Evolutionary conservation across 768 basidiomycete genomes (phyloP), one percentile per base, ranked within the genome.

Genomic region (Neoboletus magnificus): DNA sequence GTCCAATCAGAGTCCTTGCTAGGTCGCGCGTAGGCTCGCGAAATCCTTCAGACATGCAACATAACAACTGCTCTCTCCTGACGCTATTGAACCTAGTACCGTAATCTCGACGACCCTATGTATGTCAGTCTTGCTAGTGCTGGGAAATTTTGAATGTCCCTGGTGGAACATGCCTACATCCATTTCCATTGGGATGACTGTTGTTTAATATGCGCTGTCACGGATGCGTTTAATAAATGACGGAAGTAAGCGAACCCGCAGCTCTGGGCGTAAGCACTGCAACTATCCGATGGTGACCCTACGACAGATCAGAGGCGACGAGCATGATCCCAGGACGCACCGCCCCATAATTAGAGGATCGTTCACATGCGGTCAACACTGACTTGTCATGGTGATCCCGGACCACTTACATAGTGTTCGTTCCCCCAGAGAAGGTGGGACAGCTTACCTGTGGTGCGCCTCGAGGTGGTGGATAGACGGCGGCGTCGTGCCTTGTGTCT

Each of bases 221-320:
- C 37, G 51, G 50, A 20, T 16, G 39, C 37, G 52, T 54, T 54
- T 54, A 54, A 54, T 54, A 42, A 55, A 35, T 36, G 52, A 27
- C 54, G 53, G 37, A 53, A 53, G 52, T 54, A 54, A 40, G 52
- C 50, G 50, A 53, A 9, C 29, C 36, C 20, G 12, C 48, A 52
- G 35, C 20, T 36, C 25, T 50, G 32, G 36, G 29, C 22, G 36
- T 23, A 13, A 5, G 5, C 27, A 27, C 16, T 43, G 49, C 27
- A 18, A 16, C 15, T 25, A 8, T 20, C 20, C 20, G 30, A 46
- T 15, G 22, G 44, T 39, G 37, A 22, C 25, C 36, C 50, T 33
- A 29, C 23, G 6, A 23, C 16, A 32, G 16, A 48, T 48, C 23
- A 32, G 12, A 35, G 18, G 23, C 15, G 41, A 42, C 41, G n/a